A percentile compares a stretch with the other conserved stretches of the same genome.
phyloP scores from a whole-genome alignment of 1,284 basidiomycete genomes.

The Hypsizygus ulmarius region DNA sequence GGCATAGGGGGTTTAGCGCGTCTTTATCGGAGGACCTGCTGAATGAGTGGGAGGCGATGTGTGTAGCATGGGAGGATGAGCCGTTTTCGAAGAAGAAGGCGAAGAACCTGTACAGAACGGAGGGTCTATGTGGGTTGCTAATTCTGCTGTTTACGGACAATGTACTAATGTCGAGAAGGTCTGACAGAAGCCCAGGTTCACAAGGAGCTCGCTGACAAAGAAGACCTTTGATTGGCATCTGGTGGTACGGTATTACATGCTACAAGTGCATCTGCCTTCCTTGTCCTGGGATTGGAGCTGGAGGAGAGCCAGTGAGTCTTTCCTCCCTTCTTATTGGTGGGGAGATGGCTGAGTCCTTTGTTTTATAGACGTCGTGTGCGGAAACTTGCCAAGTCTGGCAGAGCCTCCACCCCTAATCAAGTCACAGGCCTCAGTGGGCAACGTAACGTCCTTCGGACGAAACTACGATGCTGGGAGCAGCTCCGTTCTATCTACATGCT shows the following conservation, averaged over 20 bases:
- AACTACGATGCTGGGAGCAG: slow-evolving; percentile 14
- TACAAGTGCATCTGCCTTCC: slow-evolving; percentile 9
- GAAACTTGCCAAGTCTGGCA: too few species aligned
- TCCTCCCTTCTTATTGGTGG: background rate
- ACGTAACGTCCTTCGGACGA: slow-evolving; percentile 10
- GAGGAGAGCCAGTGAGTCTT: background rate
- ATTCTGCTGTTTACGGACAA: too few species aligned
- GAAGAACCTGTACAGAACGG: too few species aligned
- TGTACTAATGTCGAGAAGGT: too few species aligned
- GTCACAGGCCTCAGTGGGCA: slow-evolving; percentile 11
- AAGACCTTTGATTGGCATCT: background rate
- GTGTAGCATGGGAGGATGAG: too few species aligned
- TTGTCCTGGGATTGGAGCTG: slow-evolving; percentile 1
- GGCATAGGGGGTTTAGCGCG: slow-evolving; percentile 1
- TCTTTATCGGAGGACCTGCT: background rate
- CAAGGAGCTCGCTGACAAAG: background rate
- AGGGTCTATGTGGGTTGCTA: too few species aligned
- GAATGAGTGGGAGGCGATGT: slow-evolving; percentile 1
- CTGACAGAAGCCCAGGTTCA: too few species aligned
- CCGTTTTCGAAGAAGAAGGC: too few species aligned
- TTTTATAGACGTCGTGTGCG: too few species aligned
- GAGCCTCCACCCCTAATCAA: background rate
- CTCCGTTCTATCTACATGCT: slow-evolving; percentile 16
- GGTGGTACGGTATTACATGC: background rate
- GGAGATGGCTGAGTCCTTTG: too few species aligned